Conservation (phyloP, 176 grass and related monocot species). For the Juncus inflexus region DNA sequence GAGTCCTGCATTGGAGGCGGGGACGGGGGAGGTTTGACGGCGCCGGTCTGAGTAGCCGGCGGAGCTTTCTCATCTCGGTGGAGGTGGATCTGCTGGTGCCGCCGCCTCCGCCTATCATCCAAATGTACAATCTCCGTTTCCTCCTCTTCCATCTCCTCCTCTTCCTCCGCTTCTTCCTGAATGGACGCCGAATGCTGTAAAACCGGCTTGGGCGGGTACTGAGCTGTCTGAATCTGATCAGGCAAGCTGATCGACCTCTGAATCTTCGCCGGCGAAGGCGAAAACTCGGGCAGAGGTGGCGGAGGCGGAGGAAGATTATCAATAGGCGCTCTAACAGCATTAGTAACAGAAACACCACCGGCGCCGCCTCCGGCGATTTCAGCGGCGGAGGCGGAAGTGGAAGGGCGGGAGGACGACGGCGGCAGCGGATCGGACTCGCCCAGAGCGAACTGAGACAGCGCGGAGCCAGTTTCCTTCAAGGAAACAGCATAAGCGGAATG, state of each 20-base stretch:
- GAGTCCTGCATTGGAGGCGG: constrained; percentile 37
- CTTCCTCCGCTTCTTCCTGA: constrained; percentile 61
- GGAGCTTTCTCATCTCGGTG: constrained; percentile 29
- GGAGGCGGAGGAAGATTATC: constrained; percentile 65
- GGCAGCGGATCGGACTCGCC: constrained; percentile 38
- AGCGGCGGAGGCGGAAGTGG: not conserved
- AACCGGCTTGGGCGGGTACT: constrained; percentile 31
- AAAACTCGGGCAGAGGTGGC: constrained; percentile 78
- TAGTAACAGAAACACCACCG: constrained; percentile 10
- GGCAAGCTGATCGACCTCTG: constrained; percentile 91
- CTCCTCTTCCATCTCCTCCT: constrained; percentile 41
- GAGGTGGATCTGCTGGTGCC: constrained; percentile 30
- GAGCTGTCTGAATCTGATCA: constrained; percentile 32
- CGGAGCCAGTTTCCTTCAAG: constrained; percentile 68
- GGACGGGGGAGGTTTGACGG: constrained; percentile 32
- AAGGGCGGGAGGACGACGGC: not conserved
- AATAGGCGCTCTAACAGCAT: constrained; percentile 25
- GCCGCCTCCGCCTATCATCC: constrained; percentile 35
- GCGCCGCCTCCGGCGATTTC: not conserved
- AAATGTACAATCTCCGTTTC: constrained; percentile 38
- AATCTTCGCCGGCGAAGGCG: constrained; percentile 69
- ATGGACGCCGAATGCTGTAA: constrained; percentile 39
- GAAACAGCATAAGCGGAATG: constrained; percentile 72
- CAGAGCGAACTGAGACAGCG: constrained; percentile 82
- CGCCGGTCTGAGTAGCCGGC: constrained; percentile 35